phyloP scores from a whole-genome alignment of 495 filamentous ascomycete species.

The Friedmanniomyces endolithicus region DNA sequence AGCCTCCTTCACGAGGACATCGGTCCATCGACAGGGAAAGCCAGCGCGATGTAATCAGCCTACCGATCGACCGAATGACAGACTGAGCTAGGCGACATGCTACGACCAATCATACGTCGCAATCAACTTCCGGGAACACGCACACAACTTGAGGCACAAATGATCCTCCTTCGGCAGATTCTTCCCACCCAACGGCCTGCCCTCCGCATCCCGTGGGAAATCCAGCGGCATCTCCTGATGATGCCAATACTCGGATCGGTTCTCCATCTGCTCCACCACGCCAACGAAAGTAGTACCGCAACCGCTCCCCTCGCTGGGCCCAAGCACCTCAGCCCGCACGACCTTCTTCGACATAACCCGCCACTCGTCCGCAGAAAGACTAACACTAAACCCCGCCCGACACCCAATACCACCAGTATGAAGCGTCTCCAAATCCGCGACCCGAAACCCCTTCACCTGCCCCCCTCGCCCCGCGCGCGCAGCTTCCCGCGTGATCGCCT shows the following conservation, averaged over 20 bases:
- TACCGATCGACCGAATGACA: too few relatives aligned
- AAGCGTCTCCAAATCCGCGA: conserved; percentile 25
- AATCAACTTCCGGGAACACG: conserved; percentile 16
- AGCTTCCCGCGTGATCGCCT: conserved; percentile 24
- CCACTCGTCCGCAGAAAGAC: conserved; percentile 27
- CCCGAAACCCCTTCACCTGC: conserved; percentile 24
- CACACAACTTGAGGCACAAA: conserved; percentile 21
- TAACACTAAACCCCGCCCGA: conserved; percentile 25
- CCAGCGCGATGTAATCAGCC: too few relatives aligned
- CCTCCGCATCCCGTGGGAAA: conserved; percentile 6
- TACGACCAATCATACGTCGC: conserved; percentile 19
- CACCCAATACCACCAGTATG: conserved; percentile 27
- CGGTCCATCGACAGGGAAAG: too few relatives aligned
- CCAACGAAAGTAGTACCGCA: conserved; percentile 12
- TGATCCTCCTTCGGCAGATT: conserved; percentile 17
- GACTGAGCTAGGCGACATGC: too few relatives aligned
- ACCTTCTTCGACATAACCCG: conserved; percentile 25
- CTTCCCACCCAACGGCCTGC: background rate
- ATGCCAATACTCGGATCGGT: conserved; percentile 12
- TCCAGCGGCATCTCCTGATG: conserved; percentile 7
- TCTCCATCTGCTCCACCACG: conserved; percentile 23
- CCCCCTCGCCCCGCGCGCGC: conserved; percentile 14
- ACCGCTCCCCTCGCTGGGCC: conserved; percentile 12
- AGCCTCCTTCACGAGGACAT: too few relatives aligned
- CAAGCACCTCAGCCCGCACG: conserved; percentile 26